These are phyloP conservation scores for Suhomyces bokatorum DNA, from an alignment of 1,139 yeast genomes.

Conservation along the genomic window DNA sequence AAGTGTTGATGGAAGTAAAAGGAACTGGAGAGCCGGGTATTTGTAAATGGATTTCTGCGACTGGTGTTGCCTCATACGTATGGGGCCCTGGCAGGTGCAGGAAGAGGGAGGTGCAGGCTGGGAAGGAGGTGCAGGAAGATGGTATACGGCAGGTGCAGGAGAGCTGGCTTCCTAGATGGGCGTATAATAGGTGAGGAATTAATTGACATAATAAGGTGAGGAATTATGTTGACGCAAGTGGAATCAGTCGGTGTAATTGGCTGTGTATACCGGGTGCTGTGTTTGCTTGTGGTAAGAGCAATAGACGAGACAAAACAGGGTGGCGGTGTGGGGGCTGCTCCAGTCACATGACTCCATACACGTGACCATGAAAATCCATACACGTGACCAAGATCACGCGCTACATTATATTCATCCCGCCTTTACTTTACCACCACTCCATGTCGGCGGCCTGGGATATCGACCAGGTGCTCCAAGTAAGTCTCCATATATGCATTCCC, in stretches of 20 bases:
- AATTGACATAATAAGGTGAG: no score
- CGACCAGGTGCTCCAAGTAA: conserved; percentile 14
- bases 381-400: no score
- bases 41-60: conserved; percentile 6
- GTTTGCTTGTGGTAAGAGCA: no score
- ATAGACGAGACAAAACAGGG: background rate
- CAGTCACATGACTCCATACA: no score
- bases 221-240: no score
- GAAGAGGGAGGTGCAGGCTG: background rate
- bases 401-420: no score
- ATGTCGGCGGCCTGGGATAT: conserved; percentile 16
- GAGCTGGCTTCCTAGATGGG: background rate
- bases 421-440: background rate
- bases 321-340: background rate
- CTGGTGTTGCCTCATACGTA: background rate
- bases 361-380: no score
- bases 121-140: background rate
- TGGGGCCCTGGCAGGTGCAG: no score
- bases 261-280: no score
- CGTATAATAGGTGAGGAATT: no score
- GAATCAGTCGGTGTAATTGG: no score
- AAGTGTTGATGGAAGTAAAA: background rate
- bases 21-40: background rate
- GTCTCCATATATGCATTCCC: background rate
- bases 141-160: background rate